Base-by-base conservation (phyloP, 352 stramenopile species). In the Pythium angustatum region DNA sequence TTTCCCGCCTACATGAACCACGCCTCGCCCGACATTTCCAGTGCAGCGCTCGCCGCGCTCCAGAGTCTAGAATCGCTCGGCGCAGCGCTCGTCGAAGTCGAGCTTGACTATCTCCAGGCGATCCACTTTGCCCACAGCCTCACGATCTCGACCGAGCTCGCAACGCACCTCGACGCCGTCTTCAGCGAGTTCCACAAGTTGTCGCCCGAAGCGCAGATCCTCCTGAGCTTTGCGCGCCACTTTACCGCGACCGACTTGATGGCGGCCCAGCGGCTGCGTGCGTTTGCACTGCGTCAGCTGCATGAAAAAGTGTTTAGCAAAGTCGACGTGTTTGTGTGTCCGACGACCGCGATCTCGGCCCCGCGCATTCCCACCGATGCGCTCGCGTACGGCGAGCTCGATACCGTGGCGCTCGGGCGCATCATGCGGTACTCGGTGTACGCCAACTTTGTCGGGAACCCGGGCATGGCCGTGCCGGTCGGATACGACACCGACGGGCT, bases 281-380 rank as follows among this genome's bases (percentile, higher is more conserved):
- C 78, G 17, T 98, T 89, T 53, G 89, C 87, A 1, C 69, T 96
- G 60, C 70, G 87, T 31, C 79, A 94, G 55, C 81, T 94, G 22
- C 71, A 83, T 28, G 75, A 85, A 27, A 73, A 88, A 2, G 73
- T 97, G 15, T 88, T 97, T 51, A 77, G 79, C 59, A 84, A 93
- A 52, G 77, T 97, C 52, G 88, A 97, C 69, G 85, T 88, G n/a
- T 94, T 98, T 48, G 71, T 97, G 54, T 90, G 82, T 15, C 93
- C 93, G 10, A 85, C 87, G n/a, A 88, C 83, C 1, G 85, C 73
- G 15, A 85, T 94, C 33, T 83, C 78, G 8, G 89, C 87, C 7
- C 93, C 91, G 1, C 68, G 86, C 50, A 83, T 97, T 54, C 72
- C 69, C 7, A 17, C 27, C 9, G 79, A 85, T 44, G 78, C 77